Base-by-base conservation (phyloP, 2,329 filamentous ascomycete genomes). In the Tolypocladium album region DNA sequence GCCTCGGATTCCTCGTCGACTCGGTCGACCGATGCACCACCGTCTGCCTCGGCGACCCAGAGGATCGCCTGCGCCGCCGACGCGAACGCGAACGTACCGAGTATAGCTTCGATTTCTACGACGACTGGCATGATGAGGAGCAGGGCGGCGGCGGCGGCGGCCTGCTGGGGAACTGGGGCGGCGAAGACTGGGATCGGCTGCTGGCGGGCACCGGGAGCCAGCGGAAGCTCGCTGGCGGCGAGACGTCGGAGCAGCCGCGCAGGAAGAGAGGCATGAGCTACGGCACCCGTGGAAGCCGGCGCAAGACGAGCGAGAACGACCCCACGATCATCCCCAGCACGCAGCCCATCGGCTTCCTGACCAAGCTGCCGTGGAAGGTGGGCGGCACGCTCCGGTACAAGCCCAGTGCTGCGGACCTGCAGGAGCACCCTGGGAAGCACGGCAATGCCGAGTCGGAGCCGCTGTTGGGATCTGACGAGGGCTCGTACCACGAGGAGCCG, bases 101-200 rank as follows among this genome's bases (percentile, higher is more conserved):
- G 74, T 84, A 89, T 67, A 92, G 85, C 68, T 97, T 97, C 71
- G 93, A 97, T 73, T 97, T 97, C 72, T 97, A 97, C 76, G 93
- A 97, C 74, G 93, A 97, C 74, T 97, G 93, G 93, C 91, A 96
- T 62, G 79, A 82, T 59, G 82, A 84, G 56, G 77, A 80, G 59
- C 74, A 76, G 58, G 58, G 67, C 40, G 27, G 27, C 27, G 58
- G 67, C 40, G 27, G 27, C 27, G 82, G 85, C 45, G 82, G 86
- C 0, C 72, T 93, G 56, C 76, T 92, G 58, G 87, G 82, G 53
- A 75, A 85, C 55, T 96, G 91, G 89, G 87, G 88, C 45, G 86
- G 77, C 66, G 92, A 95, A 68, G 92, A 96, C 70, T 86, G 95
- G 77, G 93, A 96, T 71, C 82, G 90, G 58, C 75, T 97, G 63